Evolutionary conservation across 2,329 filamentous ascomycete species (phyloP).

Genomic region (Ophiostoma ulmi): DNA sequence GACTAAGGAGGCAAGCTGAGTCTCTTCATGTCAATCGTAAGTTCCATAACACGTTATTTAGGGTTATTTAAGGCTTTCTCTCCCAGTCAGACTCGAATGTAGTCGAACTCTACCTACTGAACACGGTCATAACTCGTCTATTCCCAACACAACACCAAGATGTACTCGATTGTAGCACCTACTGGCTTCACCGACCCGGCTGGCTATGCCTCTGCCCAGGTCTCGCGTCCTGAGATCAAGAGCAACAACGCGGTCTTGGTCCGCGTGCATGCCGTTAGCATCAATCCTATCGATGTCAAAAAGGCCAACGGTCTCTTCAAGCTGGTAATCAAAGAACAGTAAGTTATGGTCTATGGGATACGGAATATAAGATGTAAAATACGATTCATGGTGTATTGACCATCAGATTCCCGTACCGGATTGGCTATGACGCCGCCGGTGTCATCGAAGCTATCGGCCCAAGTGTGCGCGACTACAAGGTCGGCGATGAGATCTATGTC

Average conservation of each 20-base stretch:
- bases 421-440: constrained; percentile 33
- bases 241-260: constrained; percentile 42
- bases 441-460: constrained; percentile 33
- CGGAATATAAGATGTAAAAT: too few species aligned
- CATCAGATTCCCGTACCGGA: constrained; percentile 13
- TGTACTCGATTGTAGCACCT: constrained; percentile 16
- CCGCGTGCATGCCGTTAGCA: constrained; percentile 36
- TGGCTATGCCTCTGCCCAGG: constrained; percentile 9
- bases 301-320: constrained; percentile 31
- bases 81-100: background rate
- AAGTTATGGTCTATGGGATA: background rate
- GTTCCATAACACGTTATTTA: background rate
- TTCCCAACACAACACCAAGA: background rate
- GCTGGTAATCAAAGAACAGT: constrained; percentile 6
- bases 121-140: background rate
- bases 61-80: background rate
- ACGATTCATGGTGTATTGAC: background rate
- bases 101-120: background rate
- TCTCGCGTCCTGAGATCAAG: constrained; percentile 32
- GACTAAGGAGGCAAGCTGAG: background rate
- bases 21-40: background rate
- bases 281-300: constrained; percentile 37
- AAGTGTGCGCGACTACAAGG: constrained; percentile 31
- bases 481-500: constrained; percentile 38
- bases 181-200: constrained; percentile 8